phyloP scores from a whole-genome alignment of 441 rosid genomes.

The Populus tomentosa region DNA sequence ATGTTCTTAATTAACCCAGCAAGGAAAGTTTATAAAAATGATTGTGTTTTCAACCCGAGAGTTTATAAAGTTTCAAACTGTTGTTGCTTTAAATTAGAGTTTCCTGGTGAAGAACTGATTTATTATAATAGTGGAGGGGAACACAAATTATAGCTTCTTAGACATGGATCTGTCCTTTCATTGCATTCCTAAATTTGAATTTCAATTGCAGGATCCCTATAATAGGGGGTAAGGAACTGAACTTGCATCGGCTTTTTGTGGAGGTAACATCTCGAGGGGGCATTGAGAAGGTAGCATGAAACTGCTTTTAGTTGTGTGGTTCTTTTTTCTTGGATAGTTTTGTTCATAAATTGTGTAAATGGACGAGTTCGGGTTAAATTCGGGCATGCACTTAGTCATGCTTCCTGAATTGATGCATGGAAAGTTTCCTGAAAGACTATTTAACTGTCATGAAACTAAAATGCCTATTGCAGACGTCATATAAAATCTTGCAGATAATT shows the following conservation, averaged over 20 bases:
- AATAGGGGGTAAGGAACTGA: conserved; percentile 86
- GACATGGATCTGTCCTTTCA: not conserved
- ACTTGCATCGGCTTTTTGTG: conserved; percentile 79
- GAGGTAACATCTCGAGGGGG: conserved; percentile 98
- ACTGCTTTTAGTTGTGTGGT: not conserved
- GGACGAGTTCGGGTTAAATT: not conserved
- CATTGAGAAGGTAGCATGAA: conserved; percentile 63
- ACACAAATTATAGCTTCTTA: not conserved
- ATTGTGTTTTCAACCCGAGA: not conserved
- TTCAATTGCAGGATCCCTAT: conserved; percentile 70
- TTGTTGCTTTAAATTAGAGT: not conserved
- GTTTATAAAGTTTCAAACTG: too few species aligned
- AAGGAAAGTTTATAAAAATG: not conserved
- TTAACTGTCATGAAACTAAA: not conserved
- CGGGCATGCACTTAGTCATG: not conserved
- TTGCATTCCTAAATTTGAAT: conserved; percentile 8
- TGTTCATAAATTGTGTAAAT: not conserved
- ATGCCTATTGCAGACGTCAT: not conserved
- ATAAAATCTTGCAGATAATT: not conserved
- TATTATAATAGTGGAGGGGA: not conserved
- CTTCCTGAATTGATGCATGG: not conserved
- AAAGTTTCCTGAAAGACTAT: not conserved
- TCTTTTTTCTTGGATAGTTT: not conserved
- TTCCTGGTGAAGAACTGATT: not conserved
- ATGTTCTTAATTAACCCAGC: not conserved